Evolutionary conservation across 306 rosid species (phyloP).

Genomic region (Trifolium subterraneum): DNA sequence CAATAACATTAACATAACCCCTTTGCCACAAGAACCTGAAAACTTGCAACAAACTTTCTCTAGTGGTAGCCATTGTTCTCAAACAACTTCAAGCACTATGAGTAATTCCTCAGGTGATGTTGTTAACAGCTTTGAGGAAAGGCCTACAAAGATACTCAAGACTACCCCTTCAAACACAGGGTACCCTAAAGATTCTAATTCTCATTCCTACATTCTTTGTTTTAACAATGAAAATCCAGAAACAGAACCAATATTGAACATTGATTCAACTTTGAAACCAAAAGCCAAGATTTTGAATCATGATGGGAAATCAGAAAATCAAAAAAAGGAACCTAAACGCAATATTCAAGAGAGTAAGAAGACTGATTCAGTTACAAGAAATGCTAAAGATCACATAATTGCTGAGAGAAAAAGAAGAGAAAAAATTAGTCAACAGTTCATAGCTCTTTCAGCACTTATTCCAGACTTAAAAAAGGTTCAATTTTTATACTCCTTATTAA

Average conservation of each 20-base stretch:
- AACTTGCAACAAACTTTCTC: conserved; percentile 47
- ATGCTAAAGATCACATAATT: conserved; percentile 60
- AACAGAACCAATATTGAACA: background rate
- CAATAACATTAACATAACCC: conserved; percentile 9
- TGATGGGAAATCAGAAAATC: conserved; percentile 26
- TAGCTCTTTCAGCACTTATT: conserved; percentile 78
- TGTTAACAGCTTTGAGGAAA: conserved; percentile 45
- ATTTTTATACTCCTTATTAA: background rate
- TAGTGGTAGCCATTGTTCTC: conserved; percentile 41
- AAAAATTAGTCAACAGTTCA: conserved; percentile 73
- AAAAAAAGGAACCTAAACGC: conserved; percentile 31
- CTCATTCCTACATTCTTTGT: conserved; percentile 51
- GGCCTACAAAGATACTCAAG: conserved; percentile 37
- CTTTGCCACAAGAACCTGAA: conserved; percentile 22
- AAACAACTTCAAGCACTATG: conserved; percentile 42
- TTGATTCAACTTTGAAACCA: conserved; percentile 27
- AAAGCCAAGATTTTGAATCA: conserved; percentile 48
- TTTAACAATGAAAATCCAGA: conserved; percentile 46
- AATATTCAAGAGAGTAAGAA: conserved; percentile 38
- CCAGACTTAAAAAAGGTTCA: conserved; percentile 82
- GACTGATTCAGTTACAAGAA: conserved; percentile 33
- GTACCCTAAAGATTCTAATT: conserved; percentile 40
- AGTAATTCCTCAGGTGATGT: conserved; percentile 49
- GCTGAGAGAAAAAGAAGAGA: conserved; percentile 85
- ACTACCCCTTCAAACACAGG: conserved; percentile 30